phyloP scores from a whole-genome alignment of 768 basidiomycete species.

The Cystofilobasidium capitatum region DNA sequence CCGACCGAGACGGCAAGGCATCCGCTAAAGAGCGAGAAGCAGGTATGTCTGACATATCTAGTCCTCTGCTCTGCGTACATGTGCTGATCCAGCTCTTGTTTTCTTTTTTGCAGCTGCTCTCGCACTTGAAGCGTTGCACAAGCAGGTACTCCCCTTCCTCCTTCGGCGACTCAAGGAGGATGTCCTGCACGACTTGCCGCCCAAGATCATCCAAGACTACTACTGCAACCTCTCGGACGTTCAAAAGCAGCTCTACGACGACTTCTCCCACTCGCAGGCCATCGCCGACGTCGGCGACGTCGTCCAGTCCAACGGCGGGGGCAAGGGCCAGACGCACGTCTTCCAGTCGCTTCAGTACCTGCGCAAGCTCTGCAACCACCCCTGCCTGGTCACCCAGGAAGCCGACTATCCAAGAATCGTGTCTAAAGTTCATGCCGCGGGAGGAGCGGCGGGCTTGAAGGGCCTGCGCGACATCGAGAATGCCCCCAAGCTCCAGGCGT shows the following conservation, averaged over 20 bases:
- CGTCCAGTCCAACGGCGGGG: constrained; percentile 42
- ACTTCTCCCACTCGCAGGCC: constrained; percentile 66
- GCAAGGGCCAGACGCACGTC: constrained; percentile 62
- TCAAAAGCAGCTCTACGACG: constrained; percentile 88
- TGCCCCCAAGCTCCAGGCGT: constrained; percentile 84
- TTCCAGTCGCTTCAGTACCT: constrained; percentile 97
- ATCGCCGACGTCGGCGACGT: constrained; percentile 7
- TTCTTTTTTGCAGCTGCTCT: constrained; percentile 56
- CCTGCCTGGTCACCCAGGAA: constrained; percentile 74
- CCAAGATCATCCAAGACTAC: constrained; percentile 99
- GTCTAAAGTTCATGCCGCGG: constrained; percentile 40
- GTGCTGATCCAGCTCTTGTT: not conserved
- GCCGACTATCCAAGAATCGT: constrained; percentile 52
- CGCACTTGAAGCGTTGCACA: constrained; percentile 90
- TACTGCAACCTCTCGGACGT: constrained; percentile 93
- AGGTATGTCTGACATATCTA: constrained; percentile 49
- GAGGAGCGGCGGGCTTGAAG: constrained; percentile 30
- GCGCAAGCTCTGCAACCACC: constrained; percentile 95
- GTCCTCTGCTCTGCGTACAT: not conserved
- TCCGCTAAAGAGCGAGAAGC: constrained; percentile 82
- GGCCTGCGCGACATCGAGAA: constrained; percentile 68
- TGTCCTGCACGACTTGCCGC: constrained; percentile 86
- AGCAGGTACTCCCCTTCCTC: constrained; percentile 97
- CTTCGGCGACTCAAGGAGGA: constrained; percentile 94
- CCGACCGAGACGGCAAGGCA: constrained; percentile 82